Evolutionary conservation across 2,329 filamentous ascomycete species (phyloP).

Genomic region (Ophiostoma triangulosporum): DNA sequence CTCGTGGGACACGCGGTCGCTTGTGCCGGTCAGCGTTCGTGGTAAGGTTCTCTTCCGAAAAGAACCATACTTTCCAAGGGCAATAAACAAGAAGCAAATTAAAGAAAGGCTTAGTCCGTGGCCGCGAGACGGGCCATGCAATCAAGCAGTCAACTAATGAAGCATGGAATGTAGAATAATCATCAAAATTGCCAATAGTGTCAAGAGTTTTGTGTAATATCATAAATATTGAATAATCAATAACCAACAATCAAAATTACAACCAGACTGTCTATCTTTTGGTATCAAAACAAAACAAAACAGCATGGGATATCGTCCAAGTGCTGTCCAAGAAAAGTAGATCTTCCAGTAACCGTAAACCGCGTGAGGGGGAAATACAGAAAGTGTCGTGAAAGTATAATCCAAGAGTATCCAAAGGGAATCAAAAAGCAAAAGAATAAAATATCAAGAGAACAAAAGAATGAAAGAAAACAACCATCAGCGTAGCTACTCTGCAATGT

Average conservation of each 20-base stretch:
- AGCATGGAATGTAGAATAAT: no score
- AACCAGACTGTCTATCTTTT: conserved; percentile 7
- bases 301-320: conserved; percentile 4
- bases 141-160: no score
- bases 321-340: neutral
- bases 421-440: neutral
- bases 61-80: no score
- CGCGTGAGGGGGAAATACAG: neutral
- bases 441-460: neutral
- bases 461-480: neutral
- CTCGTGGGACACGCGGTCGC: neutral
- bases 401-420: neutral
- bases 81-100: no score
- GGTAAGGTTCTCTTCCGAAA: neutral
- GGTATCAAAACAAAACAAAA: conserved; percentile 7
- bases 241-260: neutral
- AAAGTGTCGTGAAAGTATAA: neutral
- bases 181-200: no score
- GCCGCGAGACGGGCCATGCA: no score
- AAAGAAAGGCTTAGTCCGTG: no score
- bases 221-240: no score
- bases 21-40: neutral
- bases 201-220: no score
- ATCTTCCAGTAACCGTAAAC: neutral
- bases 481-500: conserved; percentile 15